Evolutionary conservation across 2,329 filamentous ascomycete species (phyloP), one percentile per base, ranked within the genome.

Genomic region (Beauveria sp.): DNA sequence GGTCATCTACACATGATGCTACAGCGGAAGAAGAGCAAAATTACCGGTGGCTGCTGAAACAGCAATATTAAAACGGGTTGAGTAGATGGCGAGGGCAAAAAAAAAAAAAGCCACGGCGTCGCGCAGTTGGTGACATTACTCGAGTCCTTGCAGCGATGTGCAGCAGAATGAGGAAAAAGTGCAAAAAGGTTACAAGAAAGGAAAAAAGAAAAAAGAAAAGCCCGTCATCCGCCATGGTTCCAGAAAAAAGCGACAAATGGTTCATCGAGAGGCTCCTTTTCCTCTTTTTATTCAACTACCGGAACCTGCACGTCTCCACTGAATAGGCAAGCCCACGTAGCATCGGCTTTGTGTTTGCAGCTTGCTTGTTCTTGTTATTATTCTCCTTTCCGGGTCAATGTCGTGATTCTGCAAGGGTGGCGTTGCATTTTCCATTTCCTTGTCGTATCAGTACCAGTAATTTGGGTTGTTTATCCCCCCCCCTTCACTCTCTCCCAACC

Each of bases 111-210:
- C 45, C 55, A 49, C 45, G 14, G 26, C 16, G 31, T 43, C 28
- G 24, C n/a, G 8, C 45, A 52, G 56, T 51, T 48, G 56, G 56
- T 60, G 56, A 60, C 56, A 60, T 60, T 60, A 60, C 56, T 60
- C 56, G n/a, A 52, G 48, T 43, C 57, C 38, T 20, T 60, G 48
- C 48, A 51, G 48, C 26, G n/a, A 52, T 45, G 43, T 52, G 46
- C 48, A 51, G 10, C 34, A 43, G 5, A 4, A 34, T 5, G 31
- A 34, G 31, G 26, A 26, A 26, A 26, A 26, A 6, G 26, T 22
- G 34, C 28, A 5, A 42, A 40, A 42, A 42, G 16, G 22, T 22
- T 22, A n/a, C 8, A 43, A 4, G 40, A 43, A 18, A 9, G 18
- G 18, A 43, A n/a, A 43, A 24, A 22, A 12, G 4, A n/a, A 3